phyloP scores from a whole-genome alignment of 2,329 filamentous ascomycete species.

The Hypoxylon sp. region DNA sequence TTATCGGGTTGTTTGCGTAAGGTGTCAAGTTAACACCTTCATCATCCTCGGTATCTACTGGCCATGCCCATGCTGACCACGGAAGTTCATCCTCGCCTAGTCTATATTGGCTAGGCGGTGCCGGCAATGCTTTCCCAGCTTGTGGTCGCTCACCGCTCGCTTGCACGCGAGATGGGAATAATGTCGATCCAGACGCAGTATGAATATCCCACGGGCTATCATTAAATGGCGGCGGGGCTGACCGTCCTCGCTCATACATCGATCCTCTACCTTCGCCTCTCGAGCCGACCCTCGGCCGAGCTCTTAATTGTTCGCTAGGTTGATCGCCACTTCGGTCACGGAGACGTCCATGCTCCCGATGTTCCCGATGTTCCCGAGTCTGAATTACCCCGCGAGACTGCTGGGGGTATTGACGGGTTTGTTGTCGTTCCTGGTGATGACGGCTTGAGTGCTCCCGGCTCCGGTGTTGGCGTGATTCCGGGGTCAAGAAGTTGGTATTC shows the following conservation, averaged over 20 bases:
- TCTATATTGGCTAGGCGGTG: constrained; percentile 57
- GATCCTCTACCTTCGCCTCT: constrained; percentile 48
- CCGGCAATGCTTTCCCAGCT: constrained; percentile 62
- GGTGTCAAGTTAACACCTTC: constrained; percentile 46
- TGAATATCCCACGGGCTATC: constrained; percentile 64
- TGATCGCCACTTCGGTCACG: constrained; percentile 38
- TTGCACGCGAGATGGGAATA: constrained; percentile 48
- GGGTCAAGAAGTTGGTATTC: constrained; percentile 62
- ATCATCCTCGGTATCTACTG: constrained; percentile 51
- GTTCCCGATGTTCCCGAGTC: constrained; percentile 43
- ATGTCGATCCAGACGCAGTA: constrained; percentile 51
- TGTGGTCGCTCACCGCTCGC: constrained; percentile 46
- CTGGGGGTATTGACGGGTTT: constrained; percentile 38
- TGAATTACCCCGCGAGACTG: constrained; percentile 37
- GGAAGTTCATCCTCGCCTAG: constrained; percentile 65
- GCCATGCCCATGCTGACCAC: constrained; percentile 61
- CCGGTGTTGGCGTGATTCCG: constrained; percentile 51
- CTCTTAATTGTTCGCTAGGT: constrained; percentile 32
- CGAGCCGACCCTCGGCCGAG: constrained; percentile 40
- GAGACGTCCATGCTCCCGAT: constrained; percentile 42
- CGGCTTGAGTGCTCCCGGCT: constrained; percentile 46
- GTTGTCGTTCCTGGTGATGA: constrained; percentile 43
- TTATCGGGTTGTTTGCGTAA: constrained; percentile 47
- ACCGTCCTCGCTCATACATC: constrained; percentile 63
- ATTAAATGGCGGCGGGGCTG: constrained; percentile 64